Evolutionary conservation across 1,284 basidiomycete genomes (phyloP).

Genomic region (Ceratobasidium sp.): DNA sequence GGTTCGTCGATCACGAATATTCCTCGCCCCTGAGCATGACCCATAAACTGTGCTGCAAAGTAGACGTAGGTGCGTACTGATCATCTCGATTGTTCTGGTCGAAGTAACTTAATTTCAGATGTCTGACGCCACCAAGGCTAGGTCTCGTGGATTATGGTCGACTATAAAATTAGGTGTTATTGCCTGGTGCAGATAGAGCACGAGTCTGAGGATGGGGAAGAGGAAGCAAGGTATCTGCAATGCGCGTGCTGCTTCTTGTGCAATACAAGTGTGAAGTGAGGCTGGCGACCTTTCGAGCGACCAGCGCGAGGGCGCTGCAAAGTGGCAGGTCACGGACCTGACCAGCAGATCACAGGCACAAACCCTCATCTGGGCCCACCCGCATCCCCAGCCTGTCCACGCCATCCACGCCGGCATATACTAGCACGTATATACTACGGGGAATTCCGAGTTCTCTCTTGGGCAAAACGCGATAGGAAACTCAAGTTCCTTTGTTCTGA

Average conservation of each 20-base stretch:
- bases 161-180: constrained; percentile 2
- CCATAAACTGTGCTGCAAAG: constrained; percentile 2
- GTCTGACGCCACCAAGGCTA: not conserved
- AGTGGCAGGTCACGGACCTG: not conserved
- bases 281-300: not conserved
- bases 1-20: constrained; percentile 6
- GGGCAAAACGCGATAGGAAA: no score
- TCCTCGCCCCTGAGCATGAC: constrained; percentile 6
- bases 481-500: no score
- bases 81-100: not conserved
- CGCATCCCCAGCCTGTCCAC: not conserved
- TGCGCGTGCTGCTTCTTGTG: not conserved
- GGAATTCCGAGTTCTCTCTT: no score
- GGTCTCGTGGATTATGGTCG: not conserved
- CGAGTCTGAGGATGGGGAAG: not conserved
- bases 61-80: not conserved
- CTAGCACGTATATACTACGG: no score
- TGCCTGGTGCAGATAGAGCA: not conserved
- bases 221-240: constrained; percentile 6
- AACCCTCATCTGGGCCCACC: not conserved
- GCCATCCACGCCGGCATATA: not conserved
- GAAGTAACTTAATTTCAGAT: not conserved
- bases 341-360: not conserved
- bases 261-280: not conserved
- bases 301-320: not conserved